phyloP scores from a whole-genome alignment of 768 basidiomycete species.

The Cystofilobasidium capitatum region DNA sequence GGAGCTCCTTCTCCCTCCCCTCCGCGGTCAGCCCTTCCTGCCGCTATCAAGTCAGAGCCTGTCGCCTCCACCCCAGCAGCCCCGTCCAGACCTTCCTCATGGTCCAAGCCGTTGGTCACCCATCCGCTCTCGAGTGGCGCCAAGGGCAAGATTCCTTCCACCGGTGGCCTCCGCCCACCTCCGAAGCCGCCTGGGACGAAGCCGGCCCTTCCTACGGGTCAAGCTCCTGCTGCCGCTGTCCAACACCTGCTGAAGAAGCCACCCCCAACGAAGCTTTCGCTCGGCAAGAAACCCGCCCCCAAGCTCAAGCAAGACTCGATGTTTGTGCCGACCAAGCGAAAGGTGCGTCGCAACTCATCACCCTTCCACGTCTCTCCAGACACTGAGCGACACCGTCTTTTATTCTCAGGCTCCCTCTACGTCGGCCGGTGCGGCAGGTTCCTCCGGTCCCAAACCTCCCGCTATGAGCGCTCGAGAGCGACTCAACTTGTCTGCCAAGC shows the following conservation, averaged over 20 bases:
- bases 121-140: not conserved
- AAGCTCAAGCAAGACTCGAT: not conserved
- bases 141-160: not conserved
- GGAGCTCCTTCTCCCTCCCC: not conserved
- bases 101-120: not conserved
- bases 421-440: not conserved
- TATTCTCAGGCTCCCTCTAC: too few species aligned
- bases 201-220: not conserved
- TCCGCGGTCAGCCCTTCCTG: not conserved
- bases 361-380: not conserved
- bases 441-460: not conserved
- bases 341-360: not conserved
- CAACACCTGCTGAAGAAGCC: not conserved
- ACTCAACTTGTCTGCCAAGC: not conserved
- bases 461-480: constrained; percentile 1
- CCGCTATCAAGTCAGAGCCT: not conserved
- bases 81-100: not conserved
- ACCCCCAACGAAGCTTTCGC: too few species aligned
- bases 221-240: not conserved
- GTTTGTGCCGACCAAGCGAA: constrained; percentile 3
- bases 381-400: not conserved
- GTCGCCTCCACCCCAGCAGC: not conserved
- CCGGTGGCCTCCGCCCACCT: not conserved
- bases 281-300: not conserved
- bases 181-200: not conserved